Percentiles rank a stretch among this genome's conserved stretches.
Conservation (phyloP, 768 basidiomycete species). For the Boletus huronensis region DNA sequence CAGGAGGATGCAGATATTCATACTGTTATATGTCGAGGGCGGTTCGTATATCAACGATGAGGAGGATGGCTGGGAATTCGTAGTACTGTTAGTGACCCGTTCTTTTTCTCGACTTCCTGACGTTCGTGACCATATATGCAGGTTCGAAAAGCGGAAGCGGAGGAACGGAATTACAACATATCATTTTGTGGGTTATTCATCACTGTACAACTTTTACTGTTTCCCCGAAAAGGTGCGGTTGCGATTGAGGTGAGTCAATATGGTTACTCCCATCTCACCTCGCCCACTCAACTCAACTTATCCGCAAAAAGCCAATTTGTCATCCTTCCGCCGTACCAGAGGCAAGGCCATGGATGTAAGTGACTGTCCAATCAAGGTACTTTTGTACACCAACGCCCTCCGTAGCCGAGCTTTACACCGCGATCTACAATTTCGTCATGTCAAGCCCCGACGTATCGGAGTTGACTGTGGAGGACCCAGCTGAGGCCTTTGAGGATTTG, state of each 20-base stretch:
- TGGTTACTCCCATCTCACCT: neutral
- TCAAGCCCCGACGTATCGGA: constrained; percentile 73
- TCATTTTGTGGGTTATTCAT: constrained; percentile 93
- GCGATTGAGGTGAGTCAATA: constrained; percentile 65
- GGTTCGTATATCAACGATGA: constrained; percentile 94
- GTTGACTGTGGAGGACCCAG: constrained; percentile 95
- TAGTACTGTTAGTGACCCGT: constrained; percentile 60
- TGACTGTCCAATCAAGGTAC: neutral
- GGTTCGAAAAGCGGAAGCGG: constrained; percentile 82
- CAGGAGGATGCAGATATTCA: constrained; percentile 89
- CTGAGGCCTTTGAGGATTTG: constrained; percentile 96
- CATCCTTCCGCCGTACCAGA: constrained; percentile 87
- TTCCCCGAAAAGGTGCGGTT: constrained; percentile 89
- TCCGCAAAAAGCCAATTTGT: constrained; percentile 76
- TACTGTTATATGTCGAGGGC: constrained; percentile 91
- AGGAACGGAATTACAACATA: constrained; percentile 58
- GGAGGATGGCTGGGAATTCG: constrained; percentile 93
- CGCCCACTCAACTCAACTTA: neutral
- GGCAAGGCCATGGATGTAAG: constrained; percentile 87
- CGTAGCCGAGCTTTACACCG: constrained; percentile 80
- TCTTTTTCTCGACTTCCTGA: neutral
- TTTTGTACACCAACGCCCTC: neutral
- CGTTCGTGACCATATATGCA: constrained; percentile 29
- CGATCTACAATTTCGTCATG: constrained; percentile 77
- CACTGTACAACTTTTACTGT: constrained; percentile 92